These are phyloP conservation scores for Xanthoconium separans DNA, from an alignment of 1,284 basidiomycete species.

Conservation along the genomic window DNA sequence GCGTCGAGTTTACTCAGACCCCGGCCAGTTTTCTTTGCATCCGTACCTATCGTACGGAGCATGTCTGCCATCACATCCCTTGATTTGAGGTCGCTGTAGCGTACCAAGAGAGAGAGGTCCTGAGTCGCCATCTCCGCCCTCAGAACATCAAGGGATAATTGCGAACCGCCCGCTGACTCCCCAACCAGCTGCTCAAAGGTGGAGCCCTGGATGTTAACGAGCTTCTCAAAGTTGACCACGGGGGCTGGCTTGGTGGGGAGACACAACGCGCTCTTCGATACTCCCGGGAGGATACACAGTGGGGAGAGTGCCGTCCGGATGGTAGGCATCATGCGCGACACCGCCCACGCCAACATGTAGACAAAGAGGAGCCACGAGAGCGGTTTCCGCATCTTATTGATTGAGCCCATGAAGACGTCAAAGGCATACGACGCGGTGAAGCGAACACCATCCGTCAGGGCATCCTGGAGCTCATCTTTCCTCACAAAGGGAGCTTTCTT, in stretches of 20 bases:
- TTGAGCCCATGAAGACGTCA: slow-evolving; percentile 44
- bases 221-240: slow-evolving; percentile 54
- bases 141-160: slow-evolving; percentile 63
- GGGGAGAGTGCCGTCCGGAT: slow-evolving; percentile 51
- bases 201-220: slow-evolving; percentile 57
- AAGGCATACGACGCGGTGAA: slow-evolving; percentile 41
- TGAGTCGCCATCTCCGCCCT: slow-evolving; percentile 72
- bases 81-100: slow-evolving; percentile 56
- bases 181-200: slow-evolving; percentile 63
- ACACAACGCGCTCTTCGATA: slow-evolving; percentile 51
- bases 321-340: slow-evolving; percentile 39
- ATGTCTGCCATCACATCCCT: slow-evolving; percentile 54
- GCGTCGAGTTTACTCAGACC: slow-evolving; percentile 58
- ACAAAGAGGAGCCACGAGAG: slow-evolving; percentile 54
- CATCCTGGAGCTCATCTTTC: slow-evolving; percentile 25
- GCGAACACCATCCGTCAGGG: slow-evolving; percentile 24
- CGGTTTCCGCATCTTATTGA: slow-evolving; percentile 53
- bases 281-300: slow-evolving; percentile 57
- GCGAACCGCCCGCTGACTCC: slow-evolving; percentile 53
- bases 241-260: slow-evolving; percentile 13
- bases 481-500: slow-evolving; percentile 18
- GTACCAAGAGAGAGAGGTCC: slow-evolving; percentile 61
- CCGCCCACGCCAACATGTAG: slow-evolving; percentile 46
- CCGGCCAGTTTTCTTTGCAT: slow-evolving; percentile 58
- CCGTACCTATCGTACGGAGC: slow-evolving; percentile 51